A percentile compares a stretch with the other conserved stretches of the same genome.
Evolutionary conservation across 495 filamentous ascomycete species (phyloP).

Genomic region (Hypoxylon cercidicola): DNA sequence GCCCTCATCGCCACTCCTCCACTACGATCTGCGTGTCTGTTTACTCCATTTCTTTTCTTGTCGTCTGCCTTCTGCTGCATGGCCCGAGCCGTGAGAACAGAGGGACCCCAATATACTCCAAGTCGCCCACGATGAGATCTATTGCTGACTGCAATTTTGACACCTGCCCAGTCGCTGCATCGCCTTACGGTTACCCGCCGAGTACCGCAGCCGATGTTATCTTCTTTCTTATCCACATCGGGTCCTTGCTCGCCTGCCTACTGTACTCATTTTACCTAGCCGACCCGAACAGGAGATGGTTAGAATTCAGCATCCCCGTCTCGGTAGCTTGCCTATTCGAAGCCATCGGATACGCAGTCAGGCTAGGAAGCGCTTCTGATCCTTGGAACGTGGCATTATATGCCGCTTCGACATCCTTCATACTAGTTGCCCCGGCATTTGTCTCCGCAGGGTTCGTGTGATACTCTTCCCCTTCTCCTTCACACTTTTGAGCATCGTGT

Average conservation of each 20-base stretch:
- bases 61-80: slow-evolving; percentile 12
- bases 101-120: not conserved
- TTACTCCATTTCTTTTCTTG: slow-evolving; percentile 13
- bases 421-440: slow-evolving; percentile 34
- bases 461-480: not conserved
- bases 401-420: slow-evolving; percentile 33
- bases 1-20: not conserved
- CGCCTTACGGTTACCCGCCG: slow-evolving; percentile 38
- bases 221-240: slow-evolving; percentile 34
- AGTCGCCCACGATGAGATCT: slow-evolving; percentile 25
- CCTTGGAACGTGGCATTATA: slow-evolving; percentile 39
- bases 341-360: slow-evolving; percentile 26
- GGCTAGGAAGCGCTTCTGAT: slow-evolving; percentile 30
- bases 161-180: slow-evolving; percentile 31
- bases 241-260: slow-evolving; percentile 27
- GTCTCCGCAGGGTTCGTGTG: slow-evolving; percentile 32
- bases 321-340: slow-evolving; percentile 33
- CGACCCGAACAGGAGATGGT: slow-evolving; percentile 30
- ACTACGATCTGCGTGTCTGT: not conserved
- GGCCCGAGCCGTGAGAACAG: slow-evolving; percentile 7
- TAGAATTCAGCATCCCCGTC: slow-evolving; percentile 34
- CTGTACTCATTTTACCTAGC: slow-evolving; percentile 33
- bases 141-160: slow-evolving; percentile 35
- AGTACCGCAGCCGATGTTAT: slow-evolving; percentile 30
- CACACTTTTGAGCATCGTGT: not conserved